Percentiles rank a stretch among this genome's conserved stretches.
phyloP scores from a whole-genome alignment of 2,329 filamentous ascomycete species.

The Cadophora luteo-olivacea region DNA sequence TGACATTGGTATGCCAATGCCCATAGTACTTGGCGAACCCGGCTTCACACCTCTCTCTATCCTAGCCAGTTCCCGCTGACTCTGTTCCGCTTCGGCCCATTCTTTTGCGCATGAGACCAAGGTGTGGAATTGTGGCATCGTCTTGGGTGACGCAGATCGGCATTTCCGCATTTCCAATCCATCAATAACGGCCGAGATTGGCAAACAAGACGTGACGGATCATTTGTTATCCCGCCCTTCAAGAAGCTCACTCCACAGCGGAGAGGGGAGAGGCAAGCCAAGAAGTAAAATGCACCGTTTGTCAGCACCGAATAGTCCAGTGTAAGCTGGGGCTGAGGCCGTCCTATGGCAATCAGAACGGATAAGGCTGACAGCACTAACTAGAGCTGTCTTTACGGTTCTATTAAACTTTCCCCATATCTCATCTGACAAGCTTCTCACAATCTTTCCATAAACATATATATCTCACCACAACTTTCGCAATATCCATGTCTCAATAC shows the following conservation, averaged over 20 bases:
- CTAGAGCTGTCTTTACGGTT: neutral
- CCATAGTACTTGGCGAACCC: neutral
- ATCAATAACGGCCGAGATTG: neutral
- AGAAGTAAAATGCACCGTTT: neutral
- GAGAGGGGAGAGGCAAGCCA: neutral
- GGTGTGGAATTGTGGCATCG: neutral
- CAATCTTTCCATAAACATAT: neutral
- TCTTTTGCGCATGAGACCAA: neutral
- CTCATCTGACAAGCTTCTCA: neutral
- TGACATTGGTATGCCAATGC: neutral
- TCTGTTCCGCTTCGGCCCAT: neutral
- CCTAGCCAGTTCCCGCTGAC: neutral
- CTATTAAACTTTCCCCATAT: neutral
- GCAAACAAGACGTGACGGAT: slow-evolving; percentile 1
- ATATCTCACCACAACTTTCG: neutral
- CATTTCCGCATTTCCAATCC: slow-evolving; percentile 7
- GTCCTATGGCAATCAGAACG: neutral
- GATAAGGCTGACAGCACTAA: neutral
- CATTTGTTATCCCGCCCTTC: neutral
- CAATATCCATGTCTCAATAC: neutral
- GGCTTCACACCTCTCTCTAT: neutral
- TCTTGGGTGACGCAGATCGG: neutral
- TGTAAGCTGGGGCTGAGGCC: slow-evolving; percentile 1
- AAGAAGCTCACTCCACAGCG: neutral
- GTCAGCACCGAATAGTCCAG: neutral